phyloP scores from a whole-genome alignment of 2,329 filamentous ascomycete genomes.

The Aspergillus sojae region DNA sequence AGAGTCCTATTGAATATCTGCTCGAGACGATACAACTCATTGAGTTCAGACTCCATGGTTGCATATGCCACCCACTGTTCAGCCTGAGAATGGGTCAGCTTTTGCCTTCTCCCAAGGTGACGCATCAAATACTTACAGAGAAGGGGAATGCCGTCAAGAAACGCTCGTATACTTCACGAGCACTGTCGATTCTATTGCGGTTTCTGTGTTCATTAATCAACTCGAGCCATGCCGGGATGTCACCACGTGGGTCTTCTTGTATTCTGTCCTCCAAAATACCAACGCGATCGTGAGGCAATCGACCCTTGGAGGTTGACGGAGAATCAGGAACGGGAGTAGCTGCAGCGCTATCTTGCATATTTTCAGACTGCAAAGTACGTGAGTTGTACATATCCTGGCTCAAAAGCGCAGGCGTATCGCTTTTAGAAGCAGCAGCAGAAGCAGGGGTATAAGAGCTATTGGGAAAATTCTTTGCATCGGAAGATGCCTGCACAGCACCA shows the following conservation, averaged over 20 bases:
- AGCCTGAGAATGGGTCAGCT: constrained; percentile 62
- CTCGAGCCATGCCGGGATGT: constrained; percentile 86
- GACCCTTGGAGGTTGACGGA: constrained; percentile 51
- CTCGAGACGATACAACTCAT: constrained; percentile 80
- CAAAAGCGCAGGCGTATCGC: constrained; percentile 40
- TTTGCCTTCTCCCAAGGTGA: neutral
- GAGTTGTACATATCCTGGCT: constrained; percentile 41
- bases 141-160: constrained; percentile 89
- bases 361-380: constrained; percentile 33
- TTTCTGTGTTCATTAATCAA: constrained; percentile 83
- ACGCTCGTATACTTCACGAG: constrained; percentile 77
- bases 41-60: constrained; percentile 84
- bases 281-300: constrained; percentile 72
- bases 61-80: constrained; percentile 89
- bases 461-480: constrained; percentile 51
- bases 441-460: constrained; percentile 54
- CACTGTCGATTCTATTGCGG: constrained; percentile 79
- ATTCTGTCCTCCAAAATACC: constrained; percentile 87
- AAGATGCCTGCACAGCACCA: constrained; percentile 57
- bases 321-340: constrained; percentile 47
- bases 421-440: constrained; percentile 48
- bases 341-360: constrained; percentile 40
- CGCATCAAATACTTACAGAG: constrained; percentile 67
- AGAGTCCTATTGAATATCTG: constrained; percentile 81
- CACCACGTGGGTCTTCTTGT: constrained; percentile 87